Conservation (phyloP, 805 yeast genomes). For the Teunomyces funiuensis region DNA sequence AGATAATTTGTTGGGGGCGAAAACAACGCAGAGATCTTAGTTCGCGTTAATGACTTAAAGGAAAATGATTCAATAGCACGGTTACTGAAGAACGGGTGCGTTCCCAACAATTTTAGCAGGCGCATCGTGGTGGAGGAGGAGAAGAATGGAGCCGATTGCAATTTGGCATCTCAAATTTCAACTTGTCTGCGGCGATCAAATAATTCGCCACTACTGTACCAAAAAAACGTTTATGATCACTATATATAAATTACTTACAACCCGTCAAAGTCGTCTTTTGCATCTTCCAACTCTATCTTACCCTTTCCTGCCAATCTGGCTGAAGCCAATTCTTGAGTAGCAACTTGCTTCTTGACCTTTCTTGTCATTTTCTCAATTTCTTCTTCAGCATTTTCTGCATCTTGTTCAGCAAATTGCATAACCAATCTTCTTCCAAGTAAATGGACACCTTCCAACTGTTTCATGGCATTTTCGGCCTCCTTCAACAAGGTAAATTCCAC, state of each 20-base stretch:
- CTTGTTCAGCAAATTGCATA: slow-evolving; percentile 87
- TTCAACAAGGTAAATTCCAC: slow-evolving; percentile 83
- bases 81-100: slow-evolving; percentile 17
- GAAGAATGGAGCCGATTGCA: background rate
- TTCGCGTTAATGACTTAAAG: background rate
- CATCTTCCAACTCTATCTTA: slow-evolving; percentile 65
- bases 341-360: slow-evolving; percentile 79
- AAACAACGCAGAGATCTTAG: background rate
- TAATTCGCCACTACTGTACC: background rate
- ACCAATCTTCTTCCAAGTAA: slow-evolving; percentile 92
- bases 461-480: slow-evolving; percentile 94
- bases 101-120: background rate
- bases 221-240: background rate
- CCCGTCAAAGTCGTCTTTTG: slow-evolving; percentile 37
- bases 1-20: slow-evolving; percentile 1
- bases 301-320: slow-evolving; percentile 70
- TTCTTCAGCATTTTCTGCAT: slow-evolving; percentile 79
- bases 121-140: background rate
- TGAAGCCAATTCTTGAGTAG: slow-evolving; percentile 72
- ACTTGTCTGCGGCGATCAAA: background rate
- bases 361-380: slow-evolving; percentile 89
- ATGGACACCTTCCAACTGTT: slow-evolving; percentile 92
- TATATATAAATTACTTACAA: slow-evolving; percentile 9
- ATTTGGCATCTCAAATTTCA: background rate
- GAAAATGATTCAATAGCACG: slow-evolving; percentile 12